phyloP scores from a whole-genome alignment of 2,329 filamentous ascomycete species.

The Amylocarpus encephaloides region DNA sequence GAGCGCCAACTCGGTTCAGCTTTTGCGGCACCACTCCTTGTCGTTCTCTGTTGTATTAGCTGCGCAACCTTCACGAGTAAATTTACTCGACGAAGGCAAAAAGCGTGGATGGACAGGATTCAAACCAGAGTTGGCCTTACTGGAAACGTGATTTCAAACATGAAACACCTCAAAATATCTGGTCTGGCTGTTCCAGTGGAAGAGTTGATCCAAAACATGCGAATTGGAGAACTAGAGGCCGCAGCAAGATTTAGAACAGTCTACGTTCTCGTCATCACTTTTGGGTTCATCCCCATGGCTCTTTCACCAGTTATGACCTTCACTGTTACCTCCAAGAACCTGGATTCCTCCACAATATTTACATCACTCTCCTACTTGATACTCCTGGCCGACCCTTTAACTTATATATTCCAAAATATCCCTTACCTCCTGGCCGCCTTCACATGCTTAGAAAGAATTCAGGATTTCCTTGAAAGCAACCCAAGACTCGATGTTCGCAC shows the following conservation, averaged over 20 bases:
- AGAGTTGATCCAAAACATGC: conserved; percentile 31
- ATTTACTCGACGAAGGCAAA: conserved; percentile 18
- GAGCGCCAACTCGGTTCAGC: conserved; percentile 29
- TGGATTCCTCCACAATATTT: conserved; percentile 17
- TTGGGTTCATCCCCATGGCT: conserved; percentile 6
- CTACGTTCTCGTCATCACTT: background rate
- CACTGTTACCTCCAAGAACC: conserved; percentile 5
- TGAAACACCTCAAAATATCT: conserved; percentile 37
- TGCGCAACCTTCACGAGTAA: conserved; percentile 13
- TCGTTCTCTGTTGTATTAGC: conserved; percentile 34
- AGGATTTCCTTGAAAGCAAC: conserved; percentile 18
- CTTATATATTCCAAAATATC: conserved; percentile 18
- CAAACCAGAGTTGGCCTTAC: conserved; percentile 16
- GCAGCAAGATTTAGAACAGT: conserved; percentile 26
- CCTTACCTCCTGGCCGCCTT: conserved; percentile 18
- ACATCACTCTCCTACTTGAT: conserved; percentile 25
- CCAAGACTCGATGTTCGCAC: conserved; percentile 3
- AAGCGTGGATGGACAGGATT: conserved; percentile 16
- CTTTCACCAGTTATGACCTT: conserved; percentile 11
- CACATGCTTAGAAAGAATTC: conserved; percentile 25
- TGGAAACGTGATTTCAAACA: conserved; percentile 31
- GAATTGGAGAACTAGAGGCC: conserved; percentile 31
- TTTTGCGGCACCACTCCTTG: conserved; percentile 15
- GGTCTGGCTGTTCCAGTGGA: conserved; percentile 32
- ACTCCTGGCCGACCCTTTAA: conserved; percentile 19